These are phyloP conservation scores for Rhododendron williamsianum DNA, from an alignment of 148 eudicot species.

Conservation along the genomic window DNA sequence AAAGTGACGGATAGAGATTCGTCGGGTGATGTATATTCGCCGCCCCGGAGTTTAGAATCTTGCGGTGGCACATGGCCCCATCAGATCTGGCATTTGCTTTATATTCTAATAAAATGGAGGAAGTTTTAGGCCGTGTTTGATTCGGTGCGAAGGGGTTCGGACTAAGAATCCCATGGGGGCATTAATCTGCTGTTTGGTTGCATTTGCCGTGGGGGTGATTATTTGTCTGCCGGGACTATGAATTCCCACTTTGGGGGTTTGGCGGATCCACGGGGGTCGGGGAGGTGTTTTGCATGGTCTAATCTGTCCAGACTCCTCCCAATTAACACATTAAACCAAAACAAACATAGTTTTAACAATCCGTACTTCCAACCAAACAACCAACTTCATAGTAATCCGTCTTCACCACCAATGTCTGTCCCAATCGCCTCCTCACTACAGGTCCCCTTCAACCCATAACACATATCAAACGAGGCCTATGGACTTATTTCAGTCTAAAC, in stretches of 20 bases:
- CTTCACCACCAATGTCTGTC: neutral
- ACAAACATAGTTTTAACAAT: neutral
- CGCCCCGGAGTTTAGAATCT: neutral
- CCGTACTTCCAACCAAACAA: neutral
- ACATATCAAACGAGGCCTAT: neutral
- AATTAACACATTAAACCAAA: neutral
- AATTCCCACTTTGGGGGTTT: neutral
- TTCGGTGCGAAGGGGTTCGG: neutral
- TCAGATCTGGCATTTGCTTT: neutral
- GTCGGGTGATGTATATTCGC: neutral
- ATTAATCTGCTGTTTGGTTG: neutral
- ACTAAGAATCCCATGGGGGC: neutral
- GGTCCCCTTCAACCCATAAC: neutral
- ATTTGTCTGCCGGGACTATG: neutral
- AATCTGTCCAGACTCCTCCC: neutral
- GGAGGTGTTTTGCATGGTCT: neutral
- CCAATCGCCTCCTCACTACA: too few species aligned
- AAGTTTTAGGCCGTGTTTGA: neutral
- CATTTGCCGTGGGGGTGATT: neutral
- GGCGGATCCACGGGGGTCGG: neutral
- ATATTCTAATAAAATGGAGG: neutral
- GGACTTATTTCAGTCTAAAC: neutral
- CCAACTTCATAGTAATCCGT: neutral
- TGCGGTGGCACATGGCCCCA: neutral
- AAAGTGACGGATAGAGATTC: neutral